phyloP scores from a whole-genome alignment of 1,284 basidiomycete species.

The Cryptococcus floricola region DNA sequence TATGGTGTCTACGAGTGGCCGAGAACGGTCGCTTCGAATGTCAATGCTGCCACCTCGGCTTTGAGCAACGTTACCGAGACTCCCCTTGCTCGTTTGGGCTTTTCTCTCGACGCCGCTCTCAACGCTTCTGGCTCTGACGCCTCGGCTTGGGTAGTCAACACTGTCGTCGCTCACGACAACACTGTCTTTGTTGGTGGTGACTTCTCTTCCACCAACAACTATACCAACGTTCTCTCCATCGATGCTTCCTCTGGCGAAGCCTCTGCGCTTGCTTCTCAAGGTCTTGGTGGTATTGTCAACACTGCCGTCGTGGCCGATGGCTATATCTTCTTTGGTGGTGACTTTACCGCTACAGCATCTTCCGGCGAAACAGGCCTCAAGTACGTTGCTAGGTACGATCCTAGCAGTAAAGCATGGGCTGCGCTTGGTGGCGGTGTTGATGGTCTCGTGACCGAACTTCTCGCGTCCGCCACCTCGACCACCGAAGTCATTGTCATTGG shows the following conservation, averaged over 20 bases:
- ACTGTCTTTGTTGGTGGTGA: constrained; percentile 71
- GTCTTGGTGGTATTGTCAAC: constrained; percentile 71
- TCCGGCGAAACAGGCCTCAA: constrained; percentile 57
- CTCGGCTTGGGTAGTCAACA: constrained; percentile 52
- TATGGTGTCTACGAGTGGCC: constrained; percentile 45
- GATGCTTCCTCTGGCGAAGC: constrained; percentile 57
- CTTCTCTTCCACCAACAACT: constrained; percentile 60
- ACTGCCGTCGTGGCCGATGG: constrained; percentile 59
- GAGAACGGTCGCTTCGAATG: constrained; percentile 11
- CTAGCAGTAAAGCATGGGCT: constrained; percentile 64
- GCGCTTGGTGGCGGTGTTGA: constrained; percentile 71
- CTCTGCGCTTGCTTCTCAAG: constrained; percentile 57
- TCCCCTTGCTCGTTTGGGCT: constrained; percentile 60
- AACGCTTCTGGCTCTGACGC: constrained; percentile 40
- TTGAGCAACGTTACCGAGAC: constrained; percentile 73
- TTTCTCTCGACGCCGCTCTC: constrained; percentile 53
- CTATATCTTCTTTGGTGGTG: constrained; percentile 77
- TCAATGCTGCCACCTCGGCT: constrained; percentile 38
- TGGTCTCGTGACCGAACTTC: constrained; percentile 65
- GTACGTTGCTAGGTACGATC: constrained; percentile 72
- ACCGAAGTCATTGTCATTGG: constrained; percentile 64
- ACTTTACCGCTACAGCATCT: constrained; percentile 68
- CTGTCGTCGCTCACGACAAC: constrained; percentile 64
- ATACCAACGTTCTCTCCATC: constrained; percentile 70
- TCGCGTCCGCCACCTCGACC: constrained; percentile 50